Base-by-base conservation (phyloP, 257 asterid species). In the Phtheirospermum japonicum region DNA sequence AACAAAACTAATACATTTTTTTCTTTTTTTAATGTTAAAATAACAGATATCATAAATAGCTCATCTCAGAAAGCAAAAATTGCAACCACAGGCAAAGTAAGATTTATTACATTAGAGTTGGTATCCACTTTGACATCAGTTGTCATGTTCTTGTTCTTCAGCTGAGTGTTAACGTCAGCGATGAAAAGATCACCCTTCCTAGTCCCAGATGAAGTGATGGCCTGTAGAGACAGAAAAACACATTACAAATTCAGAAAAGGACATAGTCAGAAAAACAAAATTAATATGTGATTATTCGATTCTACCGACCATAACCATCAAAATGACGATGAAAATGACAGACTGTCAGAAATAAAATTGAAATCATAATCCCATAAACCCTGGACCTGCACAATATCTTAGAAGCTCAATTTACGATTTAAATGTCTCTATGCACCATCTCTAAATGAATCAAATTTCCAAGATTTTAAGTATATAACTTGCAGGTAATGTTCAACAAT, bases 81-180 rank as follows among this genome's bases (percentile, higher is more conserved):
- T 4, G 45, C 64, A 52, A 51, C 11, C 57, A 23, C 2, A 61
- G 31, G 48, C 13, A 17, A 57, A 39, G 28, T 37, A 36, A 10
- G 14, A 12, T 74, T n/a, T n/a, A n/a, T n/a, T 61, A 85, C 94
- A 57, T 76, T 85, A 65, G 94, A 85, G 63, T 69, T 68, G 48
- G 94, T 81, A 69, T 88, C 96, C 61, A 88, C 89, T 85, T 85
- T 85, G 33, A 88, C 61, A 42, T 88, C 94, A 36, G 94, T 79
- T 6, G 96, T 88, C 76, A 88, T 75, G 77, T 85, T 88, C 73
- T 83, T 81, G 84, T 83, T 88, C 80, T 69, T 85, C 76, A 85
- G 68, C 81, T 81, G 83, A 57, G 91, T 76, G 79, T 61, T 82
- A 30, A 88, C 77, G 42, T 88, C 96, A 48, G 90, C 96, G 61